Percentiles rank a stretch among this genome's conserved stretches.
Conservation (phyloP, 2,329 filamentous ascomycete species). For the Fusarium cyanostomum region DNA sequence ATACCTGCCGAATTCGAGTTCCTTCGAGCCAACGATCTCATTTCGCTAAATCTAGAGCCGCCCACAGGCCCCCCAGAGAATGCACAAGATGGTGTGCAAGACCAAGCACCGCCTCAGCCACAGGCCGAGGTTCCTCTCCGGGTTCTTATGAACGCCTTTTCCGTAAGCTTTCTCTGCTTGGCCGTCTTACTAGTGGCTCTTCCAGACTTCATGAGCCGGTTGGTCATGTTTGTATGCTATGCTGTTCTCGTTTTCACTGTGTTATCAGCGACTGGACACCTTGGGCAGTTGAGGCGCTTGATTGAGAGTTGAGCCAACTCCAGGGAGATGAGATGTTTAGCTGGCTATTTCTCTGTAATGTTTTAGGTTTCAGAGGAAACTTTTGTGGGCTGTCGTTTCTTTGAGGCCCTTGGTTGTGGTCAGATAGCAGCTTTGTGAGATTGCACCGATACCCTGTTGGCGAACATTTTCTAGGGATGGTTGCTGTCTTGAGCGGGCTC, state of each 20-base stretch:
- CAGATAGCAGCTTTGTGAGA: not conserved
- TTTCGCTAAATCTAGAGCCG: constrained; percentile 9
- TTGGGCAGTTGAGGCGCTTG: constrained; percentile 20
- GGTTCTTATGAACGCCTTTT: constrained; percentile 23
- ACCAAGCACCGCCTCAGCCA: constrained; percentile 1
- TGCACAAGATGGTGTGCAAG: not conserved
- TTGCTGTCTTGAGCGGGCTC: not conserved
- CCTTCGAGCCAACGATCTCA: constrained; percentile 52
- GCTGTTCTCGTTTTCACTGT: constrained; percentile 21
- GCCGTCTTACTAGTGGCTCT: constrained; percentile 24
- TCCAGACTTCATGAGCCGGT: constrained; percentile 24
- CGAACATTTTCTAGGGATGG: too few species aligned
- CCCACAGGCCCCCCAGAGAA: constrained; percentile 5
- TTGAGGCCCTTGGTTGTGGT: not conserved
- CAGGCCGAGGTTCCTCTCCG: constrained; percentile 11
- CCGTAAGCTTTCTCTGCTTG: constrained; percentile 25
- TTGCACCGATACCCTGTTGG: not conserved
- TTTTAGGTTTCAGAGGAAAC: not conserved
- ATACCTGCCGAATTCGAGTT: constrained; percentile 68
- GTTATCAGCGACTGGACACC: constrained; percentile 24
- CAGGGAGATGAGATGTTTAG: too few species aligned
- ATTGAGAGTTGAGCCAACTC: constrained; percentile 11
- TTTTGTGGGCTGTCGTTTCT: too few species aligned
- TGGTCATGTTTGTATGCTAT: constrained; percentile 26
- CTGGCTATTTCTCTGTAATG: not conserved